Base-by-base conservation (phyloP, 2,329 filamentous ascomycete genomes). In the Alternaria conjuncta region DNA sequence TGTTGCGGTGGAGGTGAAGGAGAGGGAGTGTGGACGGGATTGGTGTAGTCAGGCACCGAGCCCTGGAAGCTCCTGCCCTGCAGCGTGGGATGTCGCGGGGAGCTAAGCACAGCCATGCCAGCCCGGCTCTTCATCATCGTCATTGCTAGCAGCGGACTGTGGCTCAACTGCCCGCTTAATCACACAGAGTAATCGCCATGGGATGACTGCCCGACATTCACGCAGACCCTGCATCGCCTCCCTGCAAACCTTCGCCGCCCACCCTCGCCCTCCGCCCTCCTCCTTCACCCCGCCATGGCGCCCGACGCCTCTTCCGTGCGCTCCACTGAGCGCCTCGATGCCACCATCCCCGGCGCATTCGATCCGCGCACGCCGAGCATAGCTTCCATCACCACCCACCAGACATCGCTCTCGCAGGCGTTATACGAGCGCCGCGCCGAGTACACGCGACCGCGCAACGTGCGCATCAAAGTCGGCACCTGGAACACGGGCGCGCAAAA, bases 401-500 rank as follows among this genome's bases (percentile, higher is more conserved):
- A 81, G 50, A 85, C 84, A 30, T 72, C 71, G 3, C 81, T 90
- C 9, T 84, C 85, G 3, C 84, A 87, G 57, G 86, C 85, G 3
- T 79, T 98, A 43, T 87, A 90, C 75, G 89, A 91, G 43, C 88
- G 96, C 57, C 88, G 90, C 73, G 82, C 87, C 53, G 94, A 98
- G 78, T 99, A 94, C 78, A 90, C 91, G 25, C 88, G 89, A 41
- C 87, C 89, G 46, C 90, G 90, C 77, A 87, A 87, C 55, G 88
- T 97, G 71, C 90, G 90, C 68, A 87, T 99, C 79, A 97, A 97
- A 81, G 86, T 99, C 55, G 96, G 95, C 45, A 91, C 92, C 0
- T 99, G 96, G 96, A 99, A 99, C 80, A 93, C 97, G 15, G 96
- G 94, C 5, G 90, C 91, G 2, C 90, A 92, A 68, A 89, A 92